These are phyloP conservation scores for Metahyphopichia silvanorum DNA, from an alignment of 805 yeast genomes.

Conservation along the genomic window DNA sequence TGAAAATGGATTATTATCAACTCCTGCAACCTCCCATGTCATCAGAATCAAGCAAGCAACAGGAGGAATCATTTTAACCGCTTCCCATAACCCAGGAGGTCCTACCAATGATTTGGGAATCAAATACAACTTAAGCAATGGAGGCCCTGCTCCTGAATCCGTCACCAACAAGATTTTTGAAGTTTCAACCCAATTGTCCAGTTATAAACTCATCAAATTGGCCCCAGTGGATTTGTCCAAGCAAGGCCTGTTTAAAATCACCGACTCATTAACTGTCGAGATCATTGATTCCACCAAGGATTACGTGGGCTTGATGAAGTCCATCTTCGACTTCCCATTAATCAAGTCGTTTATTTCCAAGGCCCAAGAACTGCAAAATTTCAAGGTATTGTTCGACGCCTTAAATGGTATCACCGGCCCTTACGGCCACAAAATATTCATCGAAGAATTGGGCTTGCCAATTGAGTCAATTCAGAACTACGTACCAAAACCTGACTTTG, in stretches of 20 bases:
- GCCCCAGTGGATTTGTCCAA: conserved; percentile 61
- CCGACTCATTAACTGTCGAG: conserved; percentile 67
- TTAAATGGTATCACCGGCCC: conserved; percentile 97
- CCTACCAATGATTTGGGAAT: conserved; percentile 90
- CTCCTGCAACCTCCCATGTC: conserved; percentile 95
- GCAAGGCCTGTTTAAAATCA: conserved; percentile 47
- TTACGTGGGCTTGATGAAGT: conserved; percentile 75
- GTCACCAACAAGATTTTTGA: conserved; percentile 87
- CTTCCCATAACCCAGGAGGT: conserved; percentile 98
- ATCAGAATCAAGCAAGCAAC: conserved; percentile 75
- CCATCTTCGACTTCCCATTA: conserved; percentile 81
- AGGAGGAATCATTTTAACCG: conserved; percentile 95
- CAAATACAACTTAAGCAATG: conserved; percentile 90
- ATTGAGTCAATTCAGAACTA: conserved; percentile 71
- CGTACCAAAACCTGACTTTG: conserved; percentile 83
- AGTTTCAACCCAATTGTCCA: conserved; percentile 52
- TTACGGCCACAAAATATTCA: conserved; percentile 80
- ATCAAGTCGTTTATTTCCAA: conserved; percentile 66
- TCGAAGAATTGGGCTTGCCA: conserved; percentile 81
- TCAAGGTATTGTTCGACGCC: conserved; percentile 81
- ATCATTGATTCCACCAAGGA: conserved; percentile 78
- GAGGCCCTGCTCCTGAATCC: conserved; percentile 97
- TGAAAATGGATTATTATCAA: conserved; percentile 81
- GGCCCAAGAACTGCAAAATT: conserved; percentile 47
- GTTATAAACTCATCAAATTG: conserved; percentile 58